Evolutionary conservation across 2,329 filamentous ascomycete species (phyloP).

Genomic region (Claviceps capensis): DNA sequence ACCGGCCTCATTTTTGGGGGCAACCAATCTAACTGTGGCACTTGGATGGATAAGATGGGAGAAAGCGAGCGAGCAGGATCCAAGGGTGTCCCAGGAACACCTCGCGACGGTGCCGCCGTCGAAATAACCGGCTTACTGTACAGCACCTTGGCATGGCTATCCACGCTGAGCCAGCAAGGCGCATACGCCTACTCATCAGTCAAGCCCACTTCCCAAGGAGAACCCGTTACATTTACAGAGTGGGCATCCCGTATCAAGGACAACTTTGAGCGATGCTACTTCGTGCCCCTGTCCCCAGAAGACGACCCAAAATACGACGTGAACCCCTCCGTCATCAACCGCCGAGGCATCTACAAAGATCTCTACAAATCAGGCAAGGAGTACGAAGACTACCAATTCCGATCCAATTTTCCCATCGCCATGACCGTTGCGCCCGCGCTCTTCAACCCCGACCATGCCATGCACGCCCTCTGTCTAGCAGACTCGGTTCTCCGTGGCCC

Average conservation of each 20-base stretch:
- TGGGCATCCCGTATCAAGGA: slow-evolving; percentile 72
- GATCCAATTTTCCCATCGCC: slow-evolving; percentile 85
- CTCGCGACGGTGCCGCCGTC: slow-evolving; percentile 84
- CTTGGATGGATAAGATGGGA: slow-evolving; percentile 99
- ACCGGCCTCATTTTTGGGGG: slow-evolving; percentile 82
- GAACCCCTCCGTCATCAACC: slow-evolving; percentile 67
- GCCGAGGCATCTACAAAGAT: slow-evolving; percentile 96
- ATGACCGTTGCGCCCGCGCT: slow-evolving; percentile 89
- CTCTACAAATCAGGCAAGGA: slow-evolving; percentile 87
- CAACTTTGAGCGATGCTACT: slow-evolving; percentile 91
- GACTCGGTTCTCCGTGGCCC: slow-evolving; percentile 74
- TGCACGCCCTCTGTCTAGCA: slow-evolving; percentile 64
- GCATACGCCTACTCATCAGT: slow-evolving; percentile 64
- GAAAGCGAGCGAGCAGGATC: slow-evolving; percentile 82
- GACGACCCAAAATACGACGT: slow-evolving; percentile 71
- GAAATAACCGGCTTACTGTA: slow-evolving; percentile 92
- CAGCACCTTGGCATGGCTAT: slow-evolving; percentile 74
- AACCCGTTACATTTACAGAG: slow-evolving; percentile 51
- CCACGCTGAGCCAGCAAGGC: slow-evolving; percentile 50
- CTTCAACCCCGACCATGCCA: slow-evolving; percentile 66
- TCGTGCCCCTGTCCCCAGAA: slow-evolving; percentile 54
- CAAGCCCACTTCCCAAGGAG: slow-evolving; percentile 41
- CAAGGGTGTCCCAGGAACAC: slow-evolving; percentile 92
- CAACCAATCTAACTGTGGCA: slow-evolving; percentile 89
- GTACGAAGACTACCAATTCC: slow-evolving; percentile 94